phyloP scores from a whole-genome alignment of 1,284 basidiomycete species.

The Irpex sp. region DNA sequence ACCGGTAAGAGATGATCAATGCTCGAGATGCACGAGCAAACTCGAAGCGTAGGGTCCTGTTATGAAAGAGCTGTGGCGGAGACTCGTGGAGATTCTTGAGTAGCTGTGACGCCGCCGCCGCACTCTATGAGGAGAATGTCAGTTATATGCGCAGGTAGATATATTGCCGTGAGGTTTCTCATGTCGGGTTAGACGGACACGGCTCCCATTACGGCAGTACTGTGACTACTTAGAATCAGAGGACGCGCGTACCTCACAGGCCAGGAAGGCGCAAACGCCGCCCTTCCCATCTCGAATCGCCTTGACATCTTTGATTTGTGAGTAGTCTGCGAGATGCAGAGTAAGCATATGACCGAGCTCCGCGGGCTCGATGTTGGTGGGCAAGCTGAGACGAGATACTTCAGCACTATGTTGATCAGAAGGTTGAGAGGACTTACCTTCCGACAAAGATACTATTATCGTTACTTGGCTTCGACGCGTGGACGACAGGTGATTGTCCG shows the following conservation, averaged over 20 bases:
- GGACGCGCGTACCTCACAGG: conserved; percentile 59
- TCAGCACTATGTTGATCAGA: conserved; percentile 2
- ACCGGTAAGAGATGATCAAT: conserved; percentile 73
- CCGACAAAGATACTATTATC: conserved; percentile 80
- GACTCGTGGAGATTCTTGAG: conserved; percentile 55
- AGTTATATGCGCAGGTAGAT: conserved; percentile 1
- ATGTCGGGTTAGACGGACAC: neutral
- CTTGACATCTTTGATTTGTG: conserved; percentile 65
- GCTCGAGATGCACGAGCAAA: conserved; percentile 73
- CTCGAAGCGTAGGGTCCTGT: conserved; percentile 69
- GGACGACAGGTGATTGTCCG: neutral
- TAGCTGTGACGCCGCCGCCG: conserved; percentile 52
- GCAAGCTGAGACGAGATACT: conserved; percentile 46
- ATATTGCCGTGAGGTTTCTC: neutral
- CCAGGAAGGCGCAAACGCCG: conserved; percentile 75
- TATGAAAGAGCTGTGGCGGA: conserved; percentile 58
- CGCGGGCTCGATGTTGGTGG: conserved; percentile 57
- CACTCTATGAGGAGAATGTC: conserved; percentile 39
- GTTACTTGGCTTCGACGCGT: conserved; percentile 52
- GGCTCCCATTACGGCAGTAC: neutral
- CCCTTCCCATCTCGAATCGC: conserved; percentile 69
- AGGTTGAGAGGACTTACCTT: conserved; percentile 42
- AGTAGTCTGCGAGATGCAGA: conserved; percentile 59
- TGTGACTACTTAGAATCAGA: conserved; percentile 1
- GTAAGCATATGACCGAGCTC: conserved; percentile 57